Evolutionary conservation across 345 rosid species (phyloP).

Genomic region (Hypericum androsaemum): DNA sequence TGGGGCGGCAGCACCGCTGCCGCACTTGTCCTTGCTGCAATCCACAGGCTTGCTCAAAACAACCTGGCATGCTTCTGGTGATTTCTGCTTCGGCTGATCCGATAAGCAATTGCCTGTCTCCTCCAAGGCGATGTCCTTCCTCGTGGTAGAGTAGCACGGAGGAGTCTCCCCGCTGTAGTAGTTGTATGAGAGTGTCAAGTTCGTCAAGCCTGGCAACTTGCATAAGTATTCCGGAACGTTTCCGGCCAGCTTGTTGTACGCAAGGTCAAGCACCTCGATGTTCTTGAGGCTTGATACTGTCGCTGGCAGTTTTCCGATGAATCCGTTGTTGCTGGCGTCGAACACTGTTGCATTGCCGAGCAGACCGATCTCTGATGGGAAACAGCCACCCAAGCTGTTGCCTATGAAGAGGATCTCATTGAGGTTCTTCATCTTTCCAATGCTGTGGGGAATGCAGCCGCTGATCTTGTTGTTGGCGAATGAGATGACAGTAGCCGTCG

Average conservation of each 20-base stretch:
- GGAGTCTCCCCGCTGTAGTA: slow-evolving; percentile 19
- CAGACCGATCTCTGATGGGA: slow-evolving; percentile 52
- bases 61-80: slow-evolving; percentile 26
- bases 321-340: slow-evolving; percentile 15
- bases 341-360: slow-evolving; percentile 34
- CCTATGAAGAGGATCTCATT: slow-evolving; percentile 47
- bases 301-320: slow-evolving; percentile 18
- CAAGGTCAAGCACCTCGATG: slow-evolving; percentile 16
- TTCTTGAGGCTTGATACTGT: slow-evolving; percentile 6
- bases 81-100: slow-evolving; percentile 37
- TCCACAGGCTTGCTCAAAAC: slow-evolving; percentile 38
- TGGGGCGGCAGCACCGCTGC: neutral
- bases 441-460: slow-evolving; percentile 61
- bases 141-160: slow-evolving; percentile 7
- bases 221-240: slow-evolving; percentile 16
- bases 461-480: slow-evolving; percentile 59
- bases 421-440: slow-evolving; percentile 55
- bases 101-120: slow-evolving; percentile 33
- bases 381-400: slow-evolving; percentile 59
- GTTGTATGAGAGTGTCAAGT: slow-evolving; percentile 20
- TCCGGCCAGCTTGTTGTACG: slow-evolving; percentile 18
- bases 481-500: slow-evolving; percentile 42
- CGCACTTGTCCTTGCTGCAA: slow-evolving; percentile 36
- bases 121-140: slow-evolving; percentile 9
- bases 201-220: slow-evolving; percentile 10